A percentile compares a stretch with the other conserved stretches of the same genome.
These are phyloP conservation scores for Metschnikowia vanudenii DNA, from an alignment of 805 yeast species.

Conservation along the genomic window DNA sequence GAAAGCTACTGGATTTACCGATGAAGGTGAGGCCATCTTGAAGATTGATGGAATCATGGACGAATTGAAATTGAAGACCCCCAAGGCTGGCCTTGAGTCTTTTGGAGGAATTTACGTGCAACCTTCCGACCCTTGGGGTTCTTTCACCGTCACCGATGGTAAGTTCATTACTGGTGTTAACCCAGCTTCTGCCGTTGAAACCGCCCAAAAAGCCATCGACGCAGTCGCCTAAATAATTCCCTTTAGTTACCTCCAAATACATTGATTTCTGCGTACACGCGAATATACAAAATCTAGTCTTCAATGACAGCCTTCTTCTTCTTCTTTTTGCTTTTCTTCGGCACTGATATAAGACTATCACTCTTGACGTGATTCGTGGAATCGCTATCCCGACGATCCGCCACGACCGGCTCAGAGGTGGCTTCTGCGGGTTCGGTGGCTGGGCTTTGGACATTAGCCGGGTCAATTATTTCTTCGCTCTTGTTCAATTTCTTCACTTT, in stretches of 20 bases:
- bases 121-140: constrained; percentile 54
- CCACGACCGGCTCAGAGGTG: neutral
- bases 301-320: constrained; percentile 39
- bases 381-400: neutral
- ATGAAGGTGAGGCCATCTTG: constrained; percentile 47
- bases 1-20: constrained; percentile 60
- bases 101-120: constrained; percentile 43
- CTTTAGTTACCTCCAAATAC: neutral
- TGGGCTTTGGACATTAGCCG: neutral
- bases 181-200: constrained; percentile 54
- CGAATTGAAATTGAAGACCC: constrained; percentile 30
- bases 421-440: neutral
- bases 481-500: neutral
- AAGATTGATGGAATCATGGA: constrained; percentile 23
- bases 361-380: constrained; percentile 1
- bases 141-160: constrained; percentile 52
- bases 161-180: constrained; percentile 64
- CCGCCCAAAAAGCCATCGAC: constrained; percentile 44
- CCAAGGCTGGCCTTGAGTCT: constrained; percentile 35
- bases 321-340: constrained; percentile 39
- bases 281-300: constrained; percentile 19
- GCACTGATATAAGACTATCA: constrained; percentile 27
- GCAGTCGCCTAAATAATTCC: constrained; percentile 2
- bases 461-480: neutral
- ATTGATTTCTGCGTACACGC: neutral